Evolutionary conservation across 495 filamentous ascomycete genomes (phyloP).

Genomic region (Penicillium mononematosum): DNA sequence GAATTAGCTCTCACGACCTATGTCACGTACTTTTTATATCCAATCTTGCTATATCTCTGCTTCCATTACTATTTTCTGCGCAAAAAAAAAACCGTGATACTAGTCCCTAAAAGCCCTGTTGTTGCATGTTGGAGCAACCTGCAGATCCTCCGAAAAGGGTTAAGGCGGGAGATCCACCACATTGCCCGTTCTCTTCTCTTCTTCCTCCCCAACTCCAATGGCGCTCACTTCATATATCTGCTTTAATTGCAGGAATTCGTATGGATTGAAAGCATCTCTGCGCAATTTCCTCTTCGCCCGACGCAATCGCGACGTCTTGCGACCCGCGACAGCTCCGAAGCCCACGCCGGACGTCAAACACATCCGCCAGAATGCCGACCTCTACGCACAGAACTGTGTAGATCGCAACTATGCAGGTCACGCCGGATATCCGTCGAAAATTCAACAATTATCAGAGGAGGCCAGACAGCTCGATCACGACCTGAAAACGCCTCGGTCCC

Average conservation of each 20-base stretch:
- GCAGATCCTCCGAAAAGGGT: constrained; percentile 7
- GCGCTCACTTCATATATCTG: constrained; percentile 36
- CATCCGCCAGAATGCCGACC: constrained; percentile 76
- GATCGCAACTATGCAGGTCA: constrained; percentile 79
- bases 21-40: too few species aligned
- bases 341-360: constrained; percentile 77
- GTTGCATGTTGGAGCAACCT: too few species aligned
- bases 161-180: constrained; percentile 14
- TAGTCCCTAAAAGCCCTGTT: too few species aligned
- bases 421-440: constrained; percentile 62
- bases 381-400: constrained; percentile 78
- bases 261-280: constrained; percentile 11
- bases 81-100: too few species aligned
- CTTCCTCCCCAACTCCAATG: constrained; percentile 22
- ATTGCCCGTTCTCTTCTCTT: constrained; percentile 12
- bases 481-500: constrained; percentile 37
- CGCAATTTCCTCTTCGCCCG: constrained; percentile 34
- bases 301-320: constrained; percentile 33
- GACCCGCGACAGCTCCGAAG: constrained; percentile 77
- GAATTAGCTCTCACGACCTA: too few species aligned
- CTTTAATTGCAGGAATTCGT: constrained; percentile 36
- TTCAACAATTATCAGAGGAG: constrained; percentile 67
- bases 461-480: constrained; percentile 51
- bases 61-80: too few species aligned
- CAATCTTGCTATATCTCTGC: too few species aligned